phyloP scores from a whole-genome alignment of 2,329 filamentous ascomycete species.

The Ophiostoma sp. region DNA sequence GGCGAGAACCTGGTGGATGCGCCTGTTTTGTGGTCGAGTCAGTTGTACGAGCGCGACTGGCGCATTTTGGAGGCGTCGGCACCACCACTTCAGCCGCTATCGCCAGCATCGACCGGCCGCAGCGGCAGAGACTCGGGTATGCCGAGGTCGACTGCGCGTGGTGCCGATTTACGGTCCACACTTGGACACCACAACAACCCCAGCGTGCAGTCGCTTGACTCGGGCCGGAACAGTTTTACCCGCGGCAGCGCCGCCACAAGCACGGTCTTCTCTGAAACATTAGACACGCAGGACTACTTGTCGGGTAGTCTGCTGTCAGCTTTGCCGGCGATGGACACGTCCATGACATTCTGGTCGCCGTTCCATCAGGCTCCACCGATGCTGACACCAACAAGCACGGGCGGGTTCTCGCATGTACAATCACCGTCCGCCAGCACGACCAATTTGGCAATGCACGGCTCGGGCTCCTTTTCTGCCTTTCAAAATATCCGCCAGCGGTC shows the following conservation, averaged over 20 bases:
- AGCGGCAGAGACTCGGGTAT: not conserved
- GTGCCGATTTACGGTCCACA: slow-evolving; percentile 50
- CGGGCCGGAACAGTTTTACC: slow-evolving; percentile 56
- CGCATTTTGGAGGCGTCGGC: slow-evolving; percentile 48
- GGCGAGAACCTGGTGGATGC: slow-evolving; percentile 78
- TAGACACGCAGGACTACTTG: slow-evolving; percentile 67
- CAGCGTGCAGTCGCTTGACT: slow-evolving; percentile 66
- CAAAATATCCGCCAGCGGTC: slow-evolving; percentile 5
- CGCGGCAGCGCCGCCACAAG: slow-evolving; percentile 42
- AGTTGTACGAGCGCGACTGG: slow-evolving; percentile 76
- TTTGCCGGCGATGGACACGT: slow-evolving; percentile 65
- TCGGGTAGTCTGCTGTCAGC: slow-evolving; percentile 58
- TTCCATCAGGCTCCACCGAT: slow-evolving; percentile 58
- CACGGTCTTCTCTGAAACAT: slow-evolving; percentile 56
- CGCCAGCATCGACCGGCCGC: slow-evolving; percentile 8
- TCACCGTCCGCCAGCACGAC: slow-evolving; percentile 58
- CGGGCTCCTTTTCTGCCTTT: slow-evolving; percentile 7
- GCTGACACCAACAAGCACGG: slow-evolving; percentile 50
- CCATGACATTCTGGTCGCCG: slow-evolving; percentile 82
- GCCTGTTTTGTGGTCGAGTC: slow-evolving; percentile 86
- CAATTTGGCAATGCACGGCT: slow-evolving; percentile 43
- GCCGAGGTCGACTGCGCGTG: slow-evolving; percentile 21
- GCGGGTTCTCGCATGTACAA: slow-evolving; percentile 50
- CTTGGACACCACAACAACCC: slow-evolving; percentile 50
- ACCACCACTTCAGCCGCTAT: slow-evolving; percentile 37